Conservation (phyloP, 2,329 filamentous ascomycete genomes). For the Colletotrichum spinosum region DNA sequence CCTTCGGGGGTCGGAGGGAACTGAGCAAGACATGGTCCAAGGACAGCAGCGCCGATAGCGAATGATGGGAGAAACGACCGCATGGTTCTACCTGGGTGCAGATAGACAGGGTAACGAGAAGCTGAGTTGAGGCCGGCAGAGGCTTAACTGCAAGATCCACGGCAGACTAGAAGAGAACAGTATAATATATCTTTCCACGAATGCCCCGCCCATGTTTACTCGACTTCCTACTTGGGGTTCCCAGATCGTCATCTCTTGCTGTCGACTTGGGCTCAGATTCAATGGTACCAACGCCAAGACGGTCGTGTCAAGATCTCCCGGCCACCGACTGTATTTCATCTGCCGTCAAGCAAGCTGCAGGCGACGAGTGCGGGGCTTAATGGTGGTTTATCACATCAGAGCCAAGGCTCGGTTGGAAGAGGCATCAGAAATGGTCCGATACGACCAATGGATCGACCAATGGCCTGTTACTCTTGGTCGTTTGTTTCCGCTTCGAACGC, state of each 20-base stretch:
- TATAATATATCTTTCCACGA: background rate
- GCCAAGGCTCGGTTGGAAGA: constrained; percentile 21
- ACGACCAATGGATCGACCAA: constrained; percentile 8
- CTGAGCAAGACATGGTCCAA: constrained; percentile 37
- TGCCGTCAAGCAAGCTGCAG: background rate
- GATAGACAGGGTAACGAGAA: background rate
- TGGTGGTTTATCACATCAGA: background rate
- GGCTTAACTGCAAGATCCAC: background rate
- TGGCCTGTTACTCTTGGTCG: background rate
- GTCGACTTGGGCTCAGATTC: constrained; percentile 4
- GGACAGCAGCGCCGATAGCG: constrained; percentile 43
- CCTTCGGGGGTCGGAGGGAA: constrained; percentile 41
- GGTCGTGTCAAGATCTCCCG: constrained; percentile 9
- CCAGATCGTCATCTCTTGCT: background rate
- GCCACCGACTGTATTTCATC: background rate
- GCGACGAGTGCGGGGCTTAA: constrained; percentile 18
- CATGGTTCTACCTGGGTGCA: background rate
- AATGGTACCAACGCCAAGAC: constrained; percentile 23
- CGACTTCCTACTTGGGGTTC: constrained; percentile 31
- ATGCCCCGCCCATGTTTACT: background rate
- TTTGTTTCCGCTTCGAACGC: constrained; percentile 20
- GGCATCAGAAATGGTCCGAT: background rate
- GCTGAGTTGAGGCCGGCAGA: background rate
- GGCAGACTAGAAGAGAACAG: too few relatives aligned
- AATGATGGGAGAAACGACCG: background rate